Conservation (phyloP, 257 asterid genomes). For the Coffea eugenioides region DNA sequence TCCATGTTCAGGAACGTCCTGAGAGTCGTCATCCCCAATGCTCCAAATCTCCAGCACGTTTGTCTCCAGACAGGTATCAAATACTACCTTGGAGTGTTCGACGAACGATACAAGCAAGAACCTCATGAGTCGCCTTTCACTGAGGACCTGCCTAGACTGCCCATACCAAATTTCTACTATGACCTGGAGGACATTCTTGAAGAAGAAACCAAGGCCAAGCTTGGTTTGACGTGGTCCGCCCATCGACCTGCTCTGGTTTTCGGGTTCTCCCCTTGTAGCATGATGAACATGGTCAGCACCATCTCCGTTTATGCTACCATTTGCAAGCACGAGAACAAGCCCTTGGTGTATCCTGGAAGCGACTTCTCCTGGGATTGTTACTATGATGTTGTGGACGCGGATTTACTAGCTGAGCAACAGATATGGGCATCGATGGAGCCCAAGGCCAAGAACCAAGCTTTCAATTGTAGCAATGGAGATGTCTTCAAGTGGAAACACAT, state of each 20-base stretch:
- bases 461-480: constrained; percentile 35
- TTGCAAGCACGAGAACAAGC: constrained; percentile 30
- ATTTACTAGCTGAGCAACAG: constrained; percentile 35
- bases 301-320: constrained; percentile 31
- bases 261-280: constrained; percentile 38
- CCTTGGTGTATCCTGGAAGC: constrained; percentile 31
- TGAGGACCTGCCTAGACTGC: constrained; percentile 33
- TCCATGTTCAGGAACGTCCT: constrained; percentile 30
- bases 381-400: constrained; percentile 31
- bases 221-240: constrained; percentile 30
- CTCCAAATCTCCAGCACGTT: constrained; percentile 27
- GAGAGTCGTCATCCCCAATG: constrained; percentile 24
- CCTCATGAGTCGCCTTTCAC: constrained; percentile 32
- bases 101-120: constrained; percentile 12
- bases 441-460: constrained; percentile 32
- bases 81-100: constrained; percentile 32
- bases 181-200: constrained; percentile 33
- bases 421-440: constrained; percentile 43
- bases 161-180: constrained; percentile 28
- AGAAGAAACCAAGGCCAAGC: constrained; percentile 21
- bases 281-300: constrained; percentile 32
- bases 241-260: constrained; percentile 32
- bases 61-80: constrained; percentile 39
- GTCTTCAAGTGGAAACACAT: constrained; percentile 41
- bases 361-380: constrained; percentile 30